Evolutionary conservation across 2,329 filamentous ascomycete species (phyloP), one percentile per base, ranked within the genome.

Genomic region (Diaporthe sp.): DNA sequence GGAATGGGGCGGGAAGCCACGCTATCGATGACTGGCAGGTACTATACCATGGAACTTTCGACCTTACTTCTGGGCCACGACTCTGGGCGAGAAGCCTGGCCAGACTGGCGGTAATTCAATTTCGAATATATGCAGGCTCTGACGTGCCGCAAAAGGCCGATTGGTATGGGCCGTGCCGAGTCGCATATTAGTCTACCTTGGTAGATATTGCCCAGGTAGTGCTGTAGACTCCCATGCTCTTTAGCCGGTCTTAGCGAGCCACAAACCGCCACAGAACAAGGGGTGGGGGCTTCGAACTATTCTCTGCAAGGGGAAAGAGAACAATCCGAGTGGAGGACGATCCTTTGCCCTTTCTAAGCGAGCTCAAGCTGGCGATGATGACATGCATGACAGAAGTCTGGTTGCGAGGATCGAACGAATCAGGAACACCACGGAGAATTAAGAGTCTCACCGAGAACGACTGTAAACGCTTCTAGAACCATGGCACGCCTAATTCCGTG

Each of bases 401-500:
- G 65, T 68, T 28, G 46, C 65, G 65, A 70, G 34, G n/a, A 70
- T 70, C 65, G 34, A 42, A 19, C 65, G 65, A 70, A 70, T 70
- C 34, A 53, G 65, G 2, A 5, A 13, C 49, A 39, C 15, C 3
- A 8, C 34, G 49, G 44, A 10, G 31, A 53, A 51, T 51, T 34
- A 3, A 17, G 17, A 13, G 22, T 19, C n/a, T 49, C 22, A 39
- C 46, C 28, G 49, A 68, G 62, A 25, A 65, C 2, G n/a, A 7
- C 44, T n/a, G 7, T 8, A 51, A 3, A 39, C 10, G 13, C 22
- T 37, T 51, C 46, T 70, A 39, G 62, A 53, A 51, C 46, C 17
- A 2, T 34, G 44, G 44, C 46, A 37, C 13, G 44, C 6, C 28
- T 51, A 22, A 49, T 51, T 37, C 44, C 8, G 22, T 34, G 19